Evolutionary conservation across 73 alveolate genomes (phyloP).

Genomic region (Paramecium pentaurelia): DNA sequence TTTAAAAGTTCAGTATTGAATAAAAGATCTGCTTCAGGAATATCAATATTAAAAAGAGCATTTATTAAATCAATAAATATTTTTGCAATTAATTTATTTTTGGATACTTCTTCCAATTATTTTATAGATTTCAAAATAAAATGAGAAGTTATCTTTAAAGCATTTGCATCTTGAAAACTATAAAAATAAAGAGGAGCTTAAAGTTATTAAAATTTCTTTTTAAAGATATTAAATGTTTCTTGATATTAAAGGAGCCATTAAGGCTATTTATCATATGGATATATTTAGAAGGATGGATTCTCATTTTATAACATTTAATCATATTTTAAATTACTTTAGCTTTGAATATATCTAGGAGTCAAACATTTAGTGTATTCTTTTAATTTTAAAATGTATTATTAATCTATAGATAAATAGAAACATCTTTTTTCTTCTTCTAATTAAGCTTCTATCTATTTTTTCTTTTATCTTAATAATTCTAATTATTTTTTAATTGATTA

Average conservation of each 20-base stretch:
- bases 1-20: neutral
- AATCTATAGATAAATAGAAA: neutral
- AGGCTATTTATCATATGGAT: neutral
- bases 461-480: neutral
- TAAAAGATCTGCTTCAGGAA: neutral
- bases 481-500: neutral
- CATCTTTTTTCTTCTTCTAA: neutral
- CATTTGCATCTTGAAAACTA: neutral
- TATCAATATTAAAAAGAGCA: neutral
- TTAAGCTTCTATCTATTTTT: neutral
- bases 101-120: neutral
- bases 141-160: slow-evolving; percentile 4
- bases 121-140: neutral
- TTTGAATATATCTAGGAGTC: neutral
- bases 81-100: neutral
- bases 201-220: neutral
- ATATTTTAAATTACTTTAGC: neutral
- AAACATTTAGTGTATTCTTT: neutral
- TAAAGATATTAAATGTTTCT: neutral
- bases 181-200: neutral
- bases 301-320: neutral
- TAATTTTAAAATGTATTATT: neutral
- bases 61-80: neutral
- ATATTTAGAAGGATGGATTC: neutral
- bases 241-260: neutral